Base-by-base conservation (phyloP, 1,139 yeast genomes). In the Ashbya aceris region DNA sequence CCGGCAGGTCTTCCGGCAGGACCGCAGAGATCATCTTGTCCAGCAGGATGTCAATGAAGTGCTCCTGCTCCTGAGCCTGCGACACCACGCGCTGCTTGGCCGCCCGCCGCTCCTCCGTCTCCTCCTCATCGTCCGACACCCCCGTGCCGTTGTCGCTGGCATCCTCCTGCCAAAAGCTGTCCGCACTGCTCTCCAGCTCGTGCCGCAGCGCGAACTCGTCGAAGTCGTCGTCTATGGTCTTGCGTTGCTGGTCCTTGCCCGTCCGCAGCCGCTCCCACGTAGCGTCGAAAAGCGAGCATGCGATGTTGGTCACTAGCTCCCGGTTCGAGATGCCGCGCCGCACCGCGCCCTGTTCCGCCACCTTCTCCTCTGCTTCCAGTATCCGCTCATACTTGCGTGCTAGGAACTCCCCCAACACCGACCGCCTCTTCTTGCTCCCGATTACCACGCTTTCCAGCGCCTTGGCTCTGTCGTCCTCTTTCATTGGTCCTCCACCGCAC, bases 11-110 rank as follows among this genome's bases (percentile, higher is more conserved):
- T 26, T 63, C 67, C 1, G 79, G 74, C 13, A 77, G 61, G 2
- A 74, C 65, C 47, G 71, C 70, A 12, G 66, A 61, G 26, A 79
- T 58, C 44, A 79, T 54, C 47, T 69, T 70, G 48, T 77, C 82
- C 45, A 79, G 63, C 43, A 80, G 62, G 34, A 70, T 64, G 54
- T 79, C 87, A 43, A 77, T 66, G 52, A 79, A 79, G 53, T 78
- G 83, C 27, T 61, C 61, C 40, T 60, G 54, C 41, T 50, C 27
- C 33, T 48, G 42, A 7, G 28, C 30, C 13, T 12, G 20, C 3
- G 14, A 30, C n/a, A 11, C 27, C 20, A 27, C 31, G 8, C n/a
- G 17, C 27, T 12, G 10, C 3, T 14, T 36, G 5, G 23, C 13
- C 7, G 8, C 34, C 13, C n/a, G 27, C 11, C 9, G 41, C 38